Percentiles rank a stretch among this genome's conserved stretches.
These are phyloP conservation scores for Salvia sclarea DNA, from an alignment of 305 asterid species.

Conservation along the genomic window DNA sequence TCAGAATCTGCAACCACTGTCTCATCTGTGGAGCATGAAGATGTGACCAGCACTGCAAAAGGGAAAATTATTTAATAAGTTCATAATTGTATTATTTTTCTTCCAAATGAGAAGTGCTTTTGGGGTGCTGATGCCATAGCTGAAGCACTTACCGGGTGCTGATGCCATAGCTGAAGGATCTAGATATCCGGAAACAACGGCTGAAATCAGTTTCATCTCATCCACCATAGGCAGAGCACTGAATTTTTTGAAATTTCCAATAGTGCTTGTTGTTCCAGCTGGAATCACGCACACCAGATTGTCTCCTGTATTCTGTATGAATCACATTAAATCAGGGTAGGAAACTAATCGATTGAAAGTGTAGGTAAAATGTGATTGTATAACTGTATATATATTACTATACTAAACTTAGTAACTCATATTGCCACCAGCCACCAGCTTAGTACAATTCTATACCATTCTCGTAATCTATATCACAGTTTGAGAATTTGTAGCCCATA, in stretches of 20 bases:
- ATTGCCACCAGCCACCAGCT: too few relatives aligned
- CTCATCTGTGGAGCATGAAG: constrained; percentile 98
- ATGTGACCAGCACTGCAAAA: constrained; percentile 75
- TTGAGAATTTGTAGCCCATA: constrained; percentile 1
- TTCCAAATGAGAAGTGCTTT: constrained; percentile 1
- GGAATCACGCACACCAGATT: constrained; percentile 65
- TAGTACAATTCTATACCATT: not conserved
- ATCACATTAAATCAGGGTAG: constrained; percentile 20
- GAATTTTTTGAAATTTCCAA: constrained; percentile 38
- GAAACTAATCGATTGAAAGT: constrained; percentile 17
- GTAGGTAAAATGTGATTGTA: constrained; percentile 18
- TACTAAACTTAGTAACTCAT: not conserved
- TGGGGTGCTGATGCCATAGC: constrained; percentile 7
- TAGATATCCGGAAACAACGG: constrained; percentile 71
- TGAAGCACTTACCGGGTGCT: constrained; percentile 66
- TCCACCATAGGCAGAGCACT: constrained; percentile 59
- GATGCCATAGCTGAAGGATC: constrained; percentile 65
- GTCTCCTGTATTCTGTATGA: constrained; percentile 53
- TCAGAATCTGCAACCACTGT: constrained; percentile 97
- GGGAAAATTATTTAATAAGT: constrained; percentile 10
- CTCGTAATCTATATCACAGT: not conserved
- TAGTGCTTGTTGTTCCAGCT: constrained; percentile 43
- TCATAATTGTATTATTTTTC: not conserved
- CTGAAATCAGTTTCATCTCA: constrained; percentile 73
- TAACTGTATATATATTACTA: not conserved